These are phyloP conservation scores for Aspergillus udagawae DNA, from an alignment of 2,329 filamentous ascomycete genomes.

Conservation along the genomic window DNA sequence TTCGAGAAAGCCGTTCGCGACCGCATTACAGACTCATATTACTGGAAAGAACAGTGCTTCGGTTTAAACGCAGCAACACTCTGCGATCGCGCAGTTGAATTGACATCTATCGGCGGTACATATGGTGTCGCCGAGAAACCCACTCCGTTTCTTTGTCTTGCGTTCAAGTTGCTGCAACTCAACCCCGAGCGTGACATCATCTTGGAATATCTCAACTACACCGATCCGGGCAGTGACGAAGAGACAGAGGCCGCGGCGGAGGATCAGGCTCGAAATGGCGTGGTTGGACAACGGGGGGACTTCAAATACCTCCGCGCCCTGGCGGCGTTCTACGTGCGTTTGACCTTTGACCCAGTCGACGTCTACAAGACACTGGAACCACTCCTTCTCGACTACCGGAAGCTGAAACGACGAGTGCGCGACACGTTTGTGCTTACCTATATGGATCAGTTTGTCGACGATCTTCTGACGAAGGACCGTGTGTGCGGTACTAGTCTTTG, in stretches of 20 bases:
- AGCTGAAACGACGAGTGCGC: constrained; percentile 72
- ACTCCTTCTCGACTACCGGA: constrained; percentile 74
- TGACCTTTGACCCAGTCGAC: constrained; percentile 78
- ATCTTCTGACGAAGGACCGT: constrained; percentile 80
- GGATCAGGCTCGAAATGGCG: constrained; percentile 21
- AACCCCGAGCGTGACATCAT: constrained; percentile 75
- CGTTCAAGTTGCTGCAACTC: constrained; percentile 90
- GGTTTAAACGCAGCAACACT: constrained; percentile 78
- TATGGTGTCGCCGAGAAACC: constrained; percentile 81
- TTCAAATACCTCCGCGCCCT: constrained; percentile 81
- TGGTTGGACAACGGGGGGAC: constrained; percentile 38
- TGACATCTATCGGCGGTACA: constrained; percentile 82
- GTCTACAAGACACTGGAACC: constrained; percentile 80
- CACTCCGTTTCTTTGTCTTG: constrained; percentile 84
- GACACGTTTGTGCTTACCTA: constrained; percentile 71
- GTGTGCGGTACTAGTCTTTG: constrained; percentile 89
- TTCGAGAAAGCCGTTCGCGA: constrained; percentile 95
- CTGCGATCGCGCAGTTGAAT: constrained; percentile 82
- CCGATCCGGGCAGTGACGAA: constrained; percentile 62
- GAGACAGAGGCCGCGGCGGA: constrained; percentile 21
- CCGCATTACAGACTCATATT: constrained; percentile 91
- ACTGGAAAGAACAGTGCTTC: constrained; percentile 99
- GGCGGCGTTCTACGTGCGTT: constrained; percentile 86
- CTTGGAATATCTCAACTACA: constrained; percentile 71
- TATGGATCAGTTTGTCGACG: constrained; percentile 91